These are phyloP conservation scores for Phialocephala sp. DNA, from an alignment of 2,329 filamentous ascomycete genomes.

Conservation along the genomic window DNA sequence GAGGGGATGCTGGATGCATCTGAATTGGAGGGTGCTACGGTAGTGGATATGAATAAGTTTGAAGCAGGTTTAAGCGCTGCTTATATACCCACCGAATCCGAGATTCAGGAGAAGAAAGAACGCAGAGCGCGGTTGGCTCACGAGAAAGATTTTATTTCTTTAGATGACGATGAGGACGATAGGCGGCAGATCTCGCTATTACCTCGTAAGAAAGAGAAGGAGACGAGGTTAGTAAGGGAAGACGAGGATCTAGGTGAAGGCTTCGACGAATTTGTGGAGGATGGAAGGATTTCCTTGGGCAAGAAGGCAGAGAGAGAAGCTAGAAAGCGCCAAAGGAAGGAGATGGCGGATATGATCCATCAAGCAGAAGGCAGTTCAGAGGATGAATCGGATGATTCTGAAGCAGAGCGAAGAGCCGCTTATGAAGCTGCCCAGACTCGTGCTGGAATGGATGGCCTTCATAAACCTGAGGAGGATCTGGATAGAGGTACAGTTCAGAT, in stretches of 20 bases:
- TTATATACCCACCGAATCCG: constrained; percentile 78
- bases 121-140: constrained; percentile 81
- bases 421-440: constrained; percentile 88
- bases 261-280: constrained; percentile 89
- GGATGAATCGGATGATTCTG: constrained; percentile 71
- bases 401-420: constrained; percentile 74
- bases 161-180: constrained; percentile 57
- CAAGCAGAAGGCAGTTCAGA: constrained; percentile 73
- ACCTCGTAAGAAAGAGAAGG: constrained; percentile 64
- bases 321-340: constrained; percentile 66
- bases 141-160: constrained; percentile 71
- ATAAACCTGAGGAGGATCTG: constrained; percentile 51
- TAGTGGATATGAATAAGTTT: constrained; percentile 57
- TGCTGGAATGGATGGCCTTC: constrained; percentile 79
- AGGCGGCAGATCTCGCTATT: constrained; percentile 45
- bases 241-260: constrained; percentile 94
- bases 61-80: constrained; percentile 36
- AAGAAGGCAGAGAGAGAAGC: constrained; percentile 79
- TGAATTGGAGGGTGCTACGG: constrained; percentile 66
- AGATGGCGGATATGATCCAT: constrained; percentile 84
- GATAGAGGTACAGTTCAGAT: constrained; percentile 40
- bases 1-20: constrained; percentile 63
- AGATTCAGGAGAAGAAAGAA: constrained; percentile 91
- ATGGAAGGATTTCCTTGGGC: constrained; percentile 79
- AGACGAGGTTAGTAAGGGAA: constrained; percentile 78